phyloP scores from a whole-genome alignment of 805 yeast species.

The Ogataea angusta region DNA sequence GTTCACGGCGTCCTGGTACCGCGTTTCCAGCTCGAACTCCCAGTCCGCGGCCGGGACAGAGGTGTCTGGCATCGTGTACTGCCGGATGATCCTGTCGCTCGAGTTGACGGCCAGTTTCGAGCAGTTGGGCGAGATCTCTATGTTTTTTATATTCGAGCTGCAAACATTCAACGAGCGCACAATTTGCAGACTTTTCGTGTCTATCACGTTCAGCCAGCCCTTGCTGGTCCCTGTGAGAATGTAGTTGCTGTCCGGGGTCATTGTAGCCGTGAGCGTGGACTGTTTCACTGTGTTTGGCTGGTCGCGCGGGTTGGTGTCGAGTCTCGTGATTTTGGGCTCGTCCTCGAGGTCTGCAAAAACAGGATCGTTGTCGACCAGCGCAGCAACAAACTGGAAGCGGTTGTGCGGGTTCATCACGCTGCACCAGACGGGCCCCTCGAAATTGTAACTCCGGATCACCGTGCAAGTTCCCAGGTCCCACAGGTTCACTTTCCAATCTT shows the following conservation, averaged over 20 bases:
- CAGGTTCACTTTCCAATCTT: constrained; percentile 77
- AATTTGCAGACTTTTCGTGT: constrained; percentile 28
- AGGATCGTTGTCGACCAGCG: constrained; percentile 62
- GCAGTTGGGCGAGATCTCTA: constrained; percentile 56
- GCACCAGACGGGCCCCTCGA: constrained; percentile 75
- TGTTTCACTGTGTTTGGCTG: constrained; percentile 33
- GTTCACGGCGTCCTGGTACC: constrained; percentile 88
- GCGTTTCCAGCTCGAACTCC: constrained; percentile 65
- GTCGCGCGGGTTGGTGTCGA: constrained; percentile 22
- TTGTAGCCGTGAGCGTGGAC: constrained; percentile 48
- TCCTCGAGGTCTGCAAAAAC: constrained; percentile 43
- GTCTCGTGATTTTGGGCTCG: constrained; percentile 6
- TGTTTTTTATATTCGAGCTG: constrained; percentile 66
- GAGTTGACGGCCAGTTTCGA: constrained; percentile 67
- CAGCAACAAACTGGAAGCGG: constrained; percentile 51
- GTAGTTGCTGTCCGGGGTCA: constrained; percentile 51
- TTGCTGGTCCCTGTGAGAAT: constrained; percentile 76
- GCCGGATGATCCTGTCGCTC: constrained; percentile 75
- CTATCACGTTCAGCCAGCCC: constrained; percentile 65
- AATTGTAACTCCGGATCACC: constrained; percentile 43
- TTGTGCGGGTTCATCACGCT: constrained; percentile 53
- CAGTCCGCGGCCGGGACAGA: constrained; percentile 12
- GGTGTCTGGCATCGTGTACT: constrained; percentile 42
- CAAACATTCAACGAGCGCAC: constrained; percentile 51
- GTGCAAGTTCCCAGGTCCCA: constrained; percentile 65